phyloP scores from a whole-genome alignment of 495 filamentous ascomycete genomes.

The Penicillium coffeae region DNA sequence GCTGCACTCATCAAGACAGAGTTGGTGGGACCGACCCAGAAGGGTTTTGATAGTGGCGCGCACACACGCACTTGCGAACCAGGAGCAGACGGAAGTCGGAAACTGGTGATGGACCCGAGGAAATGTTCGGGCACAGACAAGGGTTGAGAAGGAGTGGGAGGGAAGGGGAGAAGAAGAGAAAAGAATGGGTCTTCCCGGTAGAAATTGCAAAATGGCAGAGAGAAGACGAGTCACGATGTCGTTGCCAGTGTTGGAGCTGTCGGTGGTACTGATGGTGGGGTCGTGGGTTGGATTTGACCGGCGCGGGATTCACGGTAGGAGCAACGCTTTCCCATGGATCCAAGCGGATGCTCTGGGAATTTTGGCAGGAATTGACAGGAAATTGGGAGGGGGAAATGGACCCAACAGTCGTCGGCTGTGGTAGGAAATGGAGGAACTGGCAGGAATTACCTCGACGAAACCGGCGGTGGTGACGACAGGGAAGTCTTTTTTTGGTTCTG shows the following conservation, averaged over 20 bases:
- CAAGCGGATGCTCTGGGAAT: background rate
- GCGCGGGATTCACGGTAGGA: slow-evolving; percentile 14
- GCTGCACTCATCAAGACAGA: slow-evolving; percentile 48
- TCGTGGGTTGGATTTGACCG: slow-evolving; percentile 5
- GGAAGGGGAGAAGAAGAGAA: slow-evolving; percentile 7
- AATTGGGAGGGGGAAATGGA: slow-evolving; percentile 5
- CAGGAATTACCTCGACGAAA: background rate
- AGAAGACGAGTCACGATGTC: slow-evolving; percentile 24
- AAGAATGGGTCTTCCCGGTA: slow-evolving; percentile 13
- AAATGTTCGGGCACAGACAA: slow-evolving; percentile 2
- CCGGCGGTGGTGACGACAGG: background rate
- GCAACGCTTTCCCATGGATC: slow-evolving; percentile 12
- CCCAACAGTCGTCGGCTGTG: no score
- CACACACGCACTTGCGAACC: slow-evolving; percentile 3
- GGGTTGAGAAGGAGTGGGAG: slow-evolving; percentile 3
- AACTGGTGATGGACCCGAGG: slow-evolving; percentile 3
- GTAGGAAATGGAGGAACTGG: background rate
- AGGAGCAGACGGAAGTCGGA: background rate
- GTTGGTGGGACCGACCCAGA: slow-evolving; percentile 20
- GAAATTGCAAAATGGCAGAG: slow-evolving; percentile 5
- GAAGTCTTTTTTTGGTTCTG: background rate
- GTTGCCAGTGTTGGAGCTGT: slow-evolving; percentile 10
- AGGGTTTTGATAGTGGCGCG: slow-evolving; percentile 11
- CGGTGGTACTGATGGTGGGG: slow-evolving; percentile 2
- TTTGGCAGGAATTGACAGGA: slow-evolving; percentile 1